These are phyloP conservation scores for Turnera subulata DNA, from an alignment of 345 rosid species.

Conservation along the genomic window DNA sequence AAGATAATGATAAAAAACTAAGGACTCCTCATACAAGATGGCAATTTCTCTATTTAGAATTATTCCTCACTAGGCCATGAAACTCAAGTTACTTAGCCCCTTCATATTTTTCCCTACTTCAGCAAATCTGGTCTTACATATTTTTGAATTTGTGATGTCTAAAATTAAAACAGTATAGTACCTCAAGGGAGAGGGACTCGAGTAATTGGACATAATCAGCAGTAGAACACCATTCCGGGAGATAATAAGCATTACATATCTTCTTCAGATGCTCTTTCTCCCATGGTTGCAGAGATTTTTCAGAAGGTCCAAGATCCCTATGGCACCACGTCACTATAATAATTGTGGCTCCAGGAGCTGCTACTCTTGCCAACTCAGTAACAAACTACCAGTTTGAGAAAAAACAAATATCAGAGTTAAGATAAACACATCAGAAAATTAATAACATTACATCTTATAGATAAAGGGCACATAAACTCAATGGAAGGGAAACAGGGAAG, in stretches of 20 bases:
- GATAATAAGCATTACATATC: constrained; percentile 70
- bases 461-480: neutral
- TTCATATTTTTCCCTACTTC: no score
- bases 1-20: no score
- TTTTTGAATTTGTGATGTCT: no score
- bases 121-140: no score
- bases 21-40: no score
- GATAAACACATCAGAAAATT: no score
- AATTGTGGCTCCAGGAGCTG: constrained; percentile 73
- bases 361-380: constrained; percentile 71
- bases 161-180: constrained; percentile 8
- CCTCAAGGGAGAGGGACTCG: constrained; percentile 53
- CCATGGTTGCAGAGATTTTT: constrained; percentile 65
- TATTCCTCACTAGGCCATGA: no score
- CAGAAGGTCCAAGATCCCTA: constrained; percentile 58
- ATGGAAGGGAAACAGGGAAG: neutral
- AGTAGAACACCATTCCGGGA: constrained; percentile 88
- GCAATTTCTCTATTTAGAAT: no score
- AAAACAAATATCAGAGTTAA: neutral
- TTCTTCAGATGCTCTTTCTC: constrained; percentile 55
- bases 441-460: no score
- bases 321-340: constrained; percentile 96
- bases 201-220: constrained; percentile 67
- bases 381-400: constrained; percentile 51
- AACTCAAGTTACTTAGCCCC: no score